phyloP scores from a whole-genome alignment of 2,329 filamentous ascomycete genomes.

The Alternaria rosae region DNA sequence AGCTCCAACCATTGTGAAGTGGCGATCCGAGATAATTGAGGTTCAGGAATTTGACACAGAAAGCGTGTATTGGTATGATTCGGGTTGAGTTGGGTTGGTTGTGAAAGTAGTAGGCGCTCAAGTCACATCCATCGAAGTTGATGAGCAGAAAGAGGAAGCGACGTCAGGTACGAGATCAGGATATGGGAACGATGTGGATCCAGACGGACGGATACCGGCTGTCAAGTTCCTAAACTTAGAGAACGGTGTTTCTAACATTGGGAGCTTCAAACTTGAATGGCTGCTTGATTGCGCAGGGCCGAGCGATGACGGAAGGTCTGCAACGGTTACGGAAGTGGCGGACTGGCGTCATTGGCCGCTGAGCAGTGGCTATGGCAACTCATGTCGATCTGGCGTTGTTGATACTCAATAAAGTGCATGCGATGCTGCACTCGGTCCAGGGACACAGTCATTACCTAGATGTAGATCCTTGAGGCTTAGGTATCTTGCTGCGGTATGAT shows the following conservation, averaged over 20 bases:
- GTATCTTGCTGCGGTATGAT: no score
- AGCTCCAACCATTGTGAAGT: conserved; percentile 5
- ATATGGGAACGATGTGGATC: neutral
- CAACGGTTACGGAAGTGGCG: conserved; percentile 17
- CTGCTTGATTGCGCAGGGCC: conserved; percentile 6
- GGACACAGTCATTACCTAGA: neutral
- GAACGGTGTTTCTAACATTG: conserved; percentile 2
- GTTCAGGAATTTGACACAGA: neutral
- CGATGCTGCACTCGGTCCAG: neutral
- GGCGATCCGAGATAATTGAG: neutral
- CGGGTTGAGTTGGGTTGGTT: neutral
- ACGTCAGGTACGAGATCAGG: conserved; percentile 3
- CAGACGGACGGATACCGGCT: conserved; percentile 9
- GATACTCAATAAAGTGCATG: neutral
- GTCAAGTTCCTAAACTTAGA: conserved; percentile 1
- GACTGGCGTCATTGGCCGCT: conserved; percentile 8
- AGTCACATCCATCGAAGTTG: neutral
- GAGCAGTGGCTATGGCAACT: conserved; percentile 2
- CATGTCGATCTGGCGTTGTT: neutral
- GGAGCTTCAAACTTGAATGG: conserved; percentile 4
- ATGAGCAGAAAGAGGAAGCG: neutral
- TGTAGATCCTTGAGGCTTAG: neutral
- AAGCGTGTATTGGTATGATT: neutral
- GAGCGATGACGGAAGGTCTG: conserved; percentile 15
- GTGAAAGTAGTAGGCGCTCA: neutral